Evolutionary conservation across 352 stramenopile species (phyloP).

Genomic region (Phytophthora cactorum): DNA sequence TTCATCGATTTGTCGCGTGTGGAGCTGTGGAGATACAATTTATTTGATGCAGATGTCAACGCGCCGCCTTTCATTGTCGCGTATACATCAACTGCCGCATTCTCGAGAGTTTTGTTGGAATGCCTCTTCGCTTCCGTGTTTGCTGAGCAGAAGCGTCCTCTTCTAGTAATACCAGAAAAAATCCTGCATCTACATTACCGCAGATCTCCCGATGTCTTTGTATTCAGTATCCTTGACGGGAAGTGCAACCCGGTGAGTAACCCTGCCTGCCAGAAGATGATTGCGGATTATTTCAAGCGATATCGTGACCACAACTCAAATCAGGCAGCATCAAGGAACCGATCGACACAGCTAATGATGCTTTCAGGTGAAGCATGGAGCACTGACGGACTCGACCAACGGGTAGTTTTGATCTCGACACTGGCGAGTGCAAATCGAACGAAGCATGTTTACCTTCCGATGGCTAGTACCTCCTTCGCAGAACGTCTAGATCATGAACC

Average conservation of each 20-base stretch:
- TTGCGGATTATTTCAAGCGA: not conserved
- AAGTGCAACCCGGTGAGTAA: not conserved
- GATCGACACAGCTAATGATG: not conserved
- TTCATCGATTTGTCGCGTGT: not conserved
- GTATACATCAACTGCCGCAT: not conserved
- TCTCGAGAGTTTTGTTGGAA: conserved; percentile 5
- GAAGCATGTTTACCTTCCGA: not conserved
- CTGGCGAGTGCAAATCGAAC: not conserved
- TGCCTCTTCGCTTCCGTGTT: conserved; percentile 1
- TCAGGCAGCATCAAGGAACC: not conserved
- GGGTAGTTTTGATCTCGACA: not conserved
- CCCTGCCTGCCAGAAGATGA: not conserved
- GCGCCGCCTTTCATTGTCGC: not conserved
- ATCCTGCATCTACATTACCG: not conserved
- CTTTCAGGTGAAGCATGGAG: not conserved
- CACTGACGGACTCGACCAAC: not conserved
- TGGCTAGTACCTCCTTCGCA: not conserved
- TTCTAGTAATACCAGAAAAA: not conserved
- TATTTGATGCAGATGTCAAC: not conserved
- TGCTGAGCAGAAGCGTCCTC: not conserved
- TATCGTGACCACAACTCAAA: not conserved
- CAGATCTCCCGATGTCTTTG: not conserved
- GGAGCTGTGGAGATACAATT: conserved; percentile 2
- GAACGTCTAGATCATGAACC: not conserved
- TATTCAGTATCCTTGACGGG: not conserved